Evolutionary conservation across 1,284 basidiomycete species (phyloP).

Genomic region (Tilletia walkeri): DNA sequence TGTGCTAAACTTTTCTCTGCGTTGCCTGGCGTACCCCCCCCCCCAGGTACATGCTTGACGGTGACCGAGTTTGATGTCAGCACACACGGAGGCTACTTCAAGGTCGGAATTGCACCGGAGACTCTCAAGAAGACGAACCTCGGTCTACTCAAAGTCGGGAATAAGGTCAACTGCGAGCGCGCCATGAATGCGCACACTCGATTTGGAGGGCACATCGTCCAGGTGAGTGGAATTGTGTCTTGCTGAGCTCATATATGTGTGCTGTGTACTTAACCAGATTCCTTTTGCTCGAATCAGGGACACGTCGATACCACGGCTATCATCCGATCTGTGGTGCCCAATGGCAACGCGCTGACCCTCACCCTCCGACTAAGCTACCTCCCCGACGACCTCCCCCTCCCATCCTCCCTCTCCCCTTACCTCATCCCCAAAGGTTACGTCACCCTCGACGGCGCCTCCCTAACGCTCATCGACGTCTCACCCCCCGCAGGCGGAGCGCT

Average conservation of each 20-base stretch:
- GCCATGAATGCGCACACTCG: conserved; percentile 85
- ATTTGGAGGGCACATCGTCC: conserved; percentile 97
- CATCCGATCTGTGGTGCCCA: conserved; percentile 62
- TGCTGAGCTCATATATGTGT: not conserved
- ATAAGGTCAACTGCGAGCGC: conserved; percentile 88
- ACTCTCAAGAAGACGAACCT: conserved; percentile 87
- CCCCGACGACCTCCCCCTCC: conserved; percentile 60
- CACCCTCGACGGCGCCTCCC: conserved; percentile 87
- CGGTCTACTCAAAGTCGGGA: conserved; percentile 70
- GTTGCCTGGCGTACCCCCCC: not conserved
- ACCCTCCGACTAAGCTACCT: conserved; percentile 64
- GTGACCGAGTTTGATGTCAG: conserved; percentile 71
- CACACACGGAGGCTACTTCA: conserved; percentile 63
- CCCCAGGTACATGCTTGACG: conserved; percentile 68
- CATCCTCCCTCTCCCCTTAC: conserved; percentile 72
- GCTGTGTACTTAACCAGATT: not conserved
- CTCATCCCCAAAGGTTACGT: conserved; percentile 96
- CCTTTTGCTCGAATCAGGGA: conserved; percentile 23
- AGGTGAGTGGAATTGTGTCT: conserved; percentile 63
- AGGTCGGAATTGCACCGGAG: conserved; percentile 92
- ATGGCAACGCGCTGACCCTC: conserved; percentile 83
- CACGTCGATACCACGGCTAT: conserved; percentile 75
- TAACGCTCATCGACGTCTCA: conserved; percentile 79
- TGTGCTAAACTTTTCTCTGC: not conserved
- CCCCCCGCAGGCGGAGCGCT: conserved; percentile 43